Evolutionary conservation across 805 yeast genomes (phyloP).

Genomic region (Yamadazyma paraphyllophila): DNA sequence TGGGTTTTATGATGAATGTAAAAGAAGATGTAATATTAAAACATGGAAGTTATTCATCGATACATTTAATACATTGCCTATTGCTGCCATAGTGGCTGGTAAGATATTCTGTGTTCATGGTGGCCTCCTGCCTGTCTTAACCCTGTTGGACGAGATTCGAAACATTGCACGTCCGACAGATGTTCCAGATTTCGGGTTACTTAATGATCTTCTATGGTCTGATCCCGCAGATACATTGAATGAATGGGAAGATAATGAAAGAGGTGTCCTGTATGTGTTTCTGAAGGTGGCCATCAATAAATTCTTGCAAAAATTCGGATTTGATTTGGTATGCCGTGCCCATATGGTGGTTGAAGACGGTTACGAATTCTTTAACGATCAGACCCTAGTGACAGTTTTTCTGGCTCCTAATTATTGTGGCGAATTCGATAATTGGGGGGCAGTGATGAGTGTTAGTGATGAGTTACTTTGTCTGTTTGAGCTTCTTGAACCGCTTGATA

Average conservation of each 20-base stretch:
- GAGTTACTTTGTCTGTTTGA: constrained; percentile 92
- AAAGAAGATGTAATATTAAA: constrained; percentile 85
- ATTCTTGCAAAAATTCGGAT: constrained; percentile 69
- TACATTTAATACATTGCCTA: constrained; percentile 91
- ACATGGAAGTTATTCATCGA: constrained; percentile 94
- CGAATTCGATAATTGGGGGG: constrained; percentile 81
- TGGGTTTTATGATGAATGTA: constrained; percentile 98
- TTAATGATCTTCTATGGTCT: constrained; percentile 78
- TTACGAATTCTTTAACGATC: constrained; percentile 74
- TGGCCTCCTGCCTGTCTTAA: constrained; percentile 73
- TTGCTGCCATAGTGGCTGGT: constrained; percentile 93
- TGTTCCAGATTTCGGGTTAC: constrained; percentile 78
- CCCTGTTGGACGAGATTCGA: constrained; percentile 71
- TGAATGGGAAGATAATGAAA: constrained; percentile 86
- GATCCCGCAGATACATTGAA: constrained; percentile 81
- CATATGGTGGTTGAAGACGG: constrained; percentile 93
- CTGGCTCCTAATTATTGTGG: constrained; percentile 86
- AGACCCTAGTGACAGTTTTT: constrained; percentile 75
- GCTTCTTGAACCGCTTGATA: constrained; percentile 87
- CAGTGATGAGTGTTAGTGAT: constrained; percentile 95
- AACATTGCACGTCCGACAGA: constrained; percentile 79
- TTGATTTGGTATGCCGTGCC: constrained; percentile 80
- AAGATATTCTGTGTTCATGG: constrained; percentile 93
- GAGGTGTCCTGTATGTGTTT: constrained; percentile 81
- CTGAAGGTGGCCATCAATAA: constrained; percentile 77